Evolutionary conservation across 2,329 filamentous ascomycete species (phyloP), one percentile per base, ranked within the genome.

Genomic region (Ophiocordyceps polyrhachis-furcata): DNA sequence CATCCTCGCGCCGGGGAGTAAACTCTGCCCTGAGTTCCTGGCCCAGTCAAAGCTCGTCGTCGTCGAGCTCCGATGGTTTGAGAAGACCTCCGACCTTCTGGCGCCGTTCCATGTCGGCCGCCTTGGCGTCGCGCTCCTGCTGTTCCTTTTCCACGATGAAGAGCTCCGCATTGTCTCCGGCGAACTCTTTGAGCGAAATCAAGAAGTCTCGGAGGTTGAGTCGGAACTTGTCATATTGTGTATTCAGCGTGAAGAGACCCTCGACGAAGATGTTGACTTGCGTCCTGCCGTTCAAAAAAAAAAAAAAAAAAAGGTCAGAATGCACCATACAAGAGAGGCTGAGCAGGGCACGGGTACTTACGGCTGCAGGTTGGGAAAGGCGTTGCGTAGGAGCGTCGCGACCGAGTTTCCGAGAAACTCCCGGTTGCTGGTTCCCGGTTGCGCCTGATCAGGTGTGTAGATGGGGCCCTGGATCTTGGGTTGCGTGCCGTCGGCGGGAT

Each of bases 11-110:
- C 45, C 51, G 57, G 47, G 69, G 69, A 47, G 66, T 64, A 58
- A 70, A 73, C 61, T 83, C 79, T 45, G 65, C 70, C 53, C 79
- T 68, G 42, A 84, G 62, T 60, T 85, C 80, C 61, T 77, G 62
- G 41, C 76, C 67, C 50, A 88, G 84, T 94, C 87, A 95, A 64
- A 88, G 72, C 65, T 88, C 83, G 56, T 89, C 84, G 54, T 89
- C 84, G 52, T 87, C 89, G 58, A 98, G 76, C 62, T 98, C 91
- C n/a, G 87, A 91, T 43, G 91, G 93, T 71, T 98, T 96, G 57
- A 98, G 71, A 49, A 98, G 71, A 56, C 93, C 91, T 53, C 91
- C 88, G 46, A 98, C 86, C 71, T 94, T 96, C 67, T 89, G 84
- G 49, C 85, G 79, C 53, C 89, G 81, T 64, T 95, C 86, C 55